phyloP scores from a whole-genome alignment of 106 monocot species.

The Amphibolis antarctica region DNA sequence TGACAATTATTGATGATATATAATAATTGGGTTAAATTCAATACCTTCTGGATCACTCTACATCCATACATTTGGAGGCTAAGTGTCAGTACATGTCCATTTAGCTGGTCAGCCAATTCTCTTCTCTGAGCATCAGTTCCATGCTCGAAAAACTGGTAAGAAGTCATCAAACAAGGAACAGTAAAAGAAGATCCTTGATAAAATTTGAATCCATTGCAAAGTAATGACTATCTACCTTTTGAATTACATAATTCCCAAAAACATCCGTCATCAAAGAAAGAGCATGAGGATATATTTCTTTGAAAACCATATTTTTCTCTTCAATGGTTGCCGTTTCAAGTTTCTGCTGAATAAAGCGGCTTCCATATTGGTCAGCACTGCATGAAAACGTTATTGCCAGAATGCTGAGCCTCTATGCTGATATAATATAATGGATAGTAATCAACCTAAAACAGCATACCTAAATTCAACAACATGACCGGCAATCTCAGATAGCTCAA shows the following conservation, averaged over 20 bases:
- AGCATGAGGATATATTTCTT: constrained; percentile 58
- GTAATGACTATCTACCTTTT: constrained; percentile 38
- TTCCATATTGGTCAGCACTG: constrained; percentile 81
- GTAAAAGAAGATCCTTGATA: too few species aligned
- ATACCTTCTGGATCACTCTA: constrained; percentile 76
- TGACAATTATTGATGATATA: too few species aligned
- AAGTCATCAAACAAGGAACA: not conserved
- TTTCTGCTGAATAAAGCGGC: constrained; percentile 85
- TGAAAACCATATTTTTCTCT: constrained; percentile 64
- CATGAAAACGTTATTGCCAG: not conserved
- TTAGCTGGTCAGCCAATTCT: constrained; percentile 53
- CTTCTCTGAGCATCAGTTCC: constrained; percentile 57
- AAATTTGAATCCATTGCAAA: too few species aligned
- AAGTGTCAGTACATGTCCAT: constrained; percentile 48
- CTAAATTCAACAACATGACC: constrained; percentile 98
- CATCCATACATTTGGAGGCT: constrained; percentile 91
- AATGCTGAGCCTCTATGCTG: not conserved
- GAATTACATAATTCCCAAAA: constrained; percentile 87
- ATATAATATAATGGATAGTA: not conserved
- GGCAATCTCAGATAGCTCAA: constrained; percentile 81
- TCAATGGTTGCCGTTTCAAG: constrained; percentile 61
- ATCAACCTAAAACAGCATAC: constrained; percentile 22
- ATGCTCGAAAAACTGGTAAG: constrained; percentile 68
- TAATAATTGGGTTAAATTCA: too few species aligned
- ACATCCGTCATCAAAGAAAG: constrained; percentile 75